Base-by-base conservation (phyloP, 2,329 filamentous ascomycete genomes). In the Coniella lustricola region DNA sequence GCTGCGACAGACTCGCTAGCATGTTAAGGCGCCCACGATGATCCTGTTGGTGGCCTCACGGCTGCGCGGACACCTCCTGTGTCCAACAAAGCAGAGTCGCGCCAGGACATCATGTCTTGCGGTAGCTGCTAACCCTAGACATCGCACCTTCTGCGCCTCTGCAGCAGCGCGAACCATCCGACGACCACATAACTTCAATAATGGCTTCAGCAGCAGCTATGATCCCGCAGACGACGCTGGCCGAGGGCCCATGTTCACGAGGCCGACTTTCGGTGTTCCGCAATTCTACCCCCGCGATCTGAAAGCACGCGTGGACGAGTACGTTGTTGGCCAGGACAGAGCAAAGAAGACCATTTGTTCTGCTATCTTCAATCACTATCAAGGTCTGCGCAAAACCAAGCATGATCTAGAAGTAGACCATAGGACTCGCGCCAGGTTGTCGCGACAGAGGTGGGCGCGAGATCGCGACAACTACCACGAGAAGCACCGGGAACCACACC, bases 281-380 rank as follows among this genome's bases (percentile, higher is more conserved):
- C 72, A 77, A 44, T 81, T 84, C 62, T 84, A 84, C 47, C 81
- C 81, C 2, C 72, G 77, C 50, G 75, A 81, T 57, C 74, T 98
- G 59, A 96, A 97, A 72, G 82, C 88, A 61, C 86, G 93, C 60
- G 81, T 97, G 29, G 93, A 98, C 64, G 87, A 93, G 62, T 98
- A 94, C 64, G 91, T 98, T 1, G 91, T 98, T 3, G 93, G 91
- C 35, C 93, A 98, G 66, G 89, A 96, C 56, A 82, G 89, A 51
- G 90, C 93, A 14, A 93, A 98, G 74, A 94, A 95, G 66, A 87
- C 90, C 13, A 82, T 97, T 55, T 93, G 89, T 55, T 85, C 91
- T 3, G 90, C 91, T 7, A 87, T 98, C 22, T 96, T 95, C 71
- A 96, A 97, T 62, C 93, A 98, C 64, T 96, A 97, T 63, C 89